A percentile compares a stretch with the other conserved stretches of the same genome.
Evolutionary conservation across 164 flowering plant species (phyloP).

Genomic region (Piper longum): DNA sequence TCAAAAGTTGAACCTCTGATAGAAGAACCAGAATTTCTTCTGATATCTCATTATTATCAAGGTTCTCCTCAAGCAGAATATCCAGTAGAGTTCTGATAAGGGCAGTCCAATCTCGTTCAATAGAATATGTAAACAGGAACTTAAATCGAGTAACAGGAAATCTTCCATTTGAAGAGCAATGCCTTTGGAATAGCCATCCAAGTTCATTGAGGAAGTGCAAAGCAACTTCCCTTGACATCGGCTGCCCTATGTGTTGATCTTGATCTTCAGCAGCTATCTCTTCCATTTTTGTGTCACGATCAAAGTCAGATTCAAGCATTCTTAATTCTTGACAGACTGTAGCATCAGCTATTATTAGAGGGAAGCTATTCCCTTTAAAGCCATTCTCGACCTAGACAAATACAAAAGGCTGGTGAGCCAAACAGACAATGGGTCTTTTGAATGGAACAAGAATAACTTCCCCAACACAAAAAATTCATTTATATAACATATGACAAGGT

Average conservation of each 20-base stretch:
- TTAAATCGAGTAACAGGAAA: conserved; percentile 45
- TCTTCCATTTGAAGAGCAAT: conserved; percentile 14
- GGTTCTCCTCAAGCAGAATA: conserved; percentile 32
- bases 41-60: conserved; percentile 18
- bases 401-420: background rate
- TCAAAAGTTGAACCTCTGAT: conserved; percentile 51
- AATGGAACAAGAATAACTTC: too few relatives aligned
- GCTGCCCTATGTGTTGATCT: conserved; percentile 18
- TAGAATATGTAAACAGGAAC: conserved; percentile 53
- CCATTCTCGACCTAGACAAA: conserved; percentile 72
- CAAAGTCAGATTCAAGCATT: conserved; percentile 53
- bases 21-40: conserved; percentile 34
- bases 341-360: conserved; percentile 70
- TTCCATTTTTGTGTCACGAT: conserved; percentile 18
- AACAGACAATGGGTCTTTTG: too few relatives aligned
- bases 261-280: conserved; percentile 24
- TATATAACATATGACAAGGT: too few relatives aligned
- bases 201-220: conserved; percentile 79
- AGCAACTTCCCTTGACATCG: conserved; percentile 48
- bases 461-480: too few relatives aligned
- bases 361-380: conserved; percentile 68
- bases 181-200: conserved; percentile 85
- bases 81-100: conserved; percentile 57
- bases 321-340: conserved; percentile 60
- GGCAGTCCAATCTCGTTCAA: conserved; percentile 59